phyloP scores from a whole-genome alignment of 192 early-diverging fungal species.

The Podila clonocystis region DNA sequence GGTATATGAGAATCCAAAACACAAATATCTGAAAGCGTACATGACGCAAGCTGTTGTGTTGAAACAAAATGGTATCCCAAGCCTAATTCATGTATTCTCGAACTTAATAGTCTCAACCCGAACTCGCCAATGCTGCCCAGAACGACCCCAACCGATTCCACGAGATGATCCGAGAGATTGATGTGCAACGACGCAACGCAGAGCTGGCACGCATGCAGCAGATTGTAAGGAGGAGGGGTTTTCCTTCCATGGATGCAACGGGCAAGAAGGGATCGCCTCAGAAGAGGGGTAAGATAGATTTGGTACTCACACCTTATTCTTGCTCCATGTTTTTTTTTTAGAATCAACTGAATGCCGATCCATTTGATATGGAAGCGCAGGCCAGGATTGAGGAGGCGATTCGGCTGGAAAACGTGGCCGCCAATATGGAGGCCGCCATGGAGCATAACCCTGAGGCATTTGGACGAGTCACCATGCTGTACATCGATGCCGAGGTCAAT shows the following conservation, averaged over 20 bases:
- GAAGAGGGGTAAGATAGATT: not conserved
- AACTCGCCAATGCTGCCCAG: conserved; percentile 68
- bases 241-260: not conserved
- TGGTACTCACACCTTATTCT: not conserved
- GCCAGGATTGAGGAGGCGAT: conserved; percentile 92
- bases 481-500: conserved; percentile 91
- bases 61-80: not conserved
- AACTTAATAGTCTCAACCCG: conserved; percentile 64
- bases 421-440: conserved; percentile 87
- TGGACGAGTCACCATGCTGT: conserved; percentile 90
- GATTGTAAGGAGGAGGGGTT: conserved; percentile 46
- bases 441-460: conserved; percentile 97
- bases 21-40: conserved; percentile 4
- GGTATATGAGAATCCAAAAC: conserved; percentile 40
- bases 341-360: conserved; percentile 77
- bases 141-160: conserved; percentile 74
- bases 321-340: conserved; percentile 14
- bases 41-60: conserved; percentile 5
- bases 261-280: too few relatives aligned
- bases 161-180: conserved; percentile 67
- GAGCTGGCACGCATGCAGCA: conserved; percentile 59
- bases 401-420: conserved; percentile 80
- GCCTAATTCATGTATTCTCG: not conserved
- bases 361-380: conserved; percentile 93
- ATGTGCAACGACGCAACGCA: conserved; percentile 62